phyloP scores from a whole-genome alignment of 2,329 filamentous ascomycete genomes.

The Byssoonygena ceratinophila region DNA sequence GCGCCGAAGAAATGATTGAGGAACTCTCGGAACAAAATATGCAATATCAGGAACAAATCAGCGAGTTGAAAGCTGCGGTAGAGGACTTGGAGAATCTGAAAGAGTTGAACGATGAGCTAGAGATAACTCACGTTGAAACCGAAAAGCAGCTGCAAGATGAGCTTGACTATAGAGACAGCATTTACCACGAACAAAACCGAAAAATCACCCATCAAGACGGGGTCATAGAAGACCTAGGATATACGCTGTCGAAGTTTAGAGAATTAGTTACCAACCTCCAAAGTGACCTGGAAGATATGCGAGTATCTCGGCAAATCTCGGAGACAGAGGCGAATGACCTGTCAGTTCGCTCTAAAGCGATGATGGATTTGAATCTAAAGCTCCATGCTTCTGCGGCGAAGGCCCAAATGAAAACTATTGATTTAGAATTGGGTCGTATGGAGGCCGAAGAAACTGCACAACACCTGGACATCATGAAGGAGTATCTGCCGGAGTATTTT shows the following conservation, averaged over 20 bases:
- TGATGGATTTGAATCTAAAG: slow-evolving; percentile 95
- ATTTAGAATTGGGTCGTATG: slow-evolving; percentile 74
- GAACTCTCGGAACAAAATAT: slow-evolving; percentile 82
- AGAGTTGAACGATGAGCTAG: slow-evolving; percentile 89
- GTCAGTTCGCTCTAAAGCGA: slow-evolving; percentile 74
- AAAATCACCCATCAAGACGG: slow-evolving; percentile 67
- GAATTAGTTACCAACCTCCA: slow-evolving; percentile 80
- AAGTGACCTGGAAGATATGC: slow-evolving; percentile 79
- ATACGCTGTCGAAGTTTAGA: slow-evolving; percentile 77
- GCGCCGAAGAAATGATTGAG: slow-evolving; percentile 88
- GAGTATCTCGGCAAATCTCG: slow-evolving; percentile 80
- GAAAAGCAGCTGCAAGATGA: slow-evolving; percentile 93
- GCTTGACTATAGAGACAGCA: slow-evolving; percentile 72
- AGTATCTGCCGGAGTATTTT: slow-evolving; percentile 80
- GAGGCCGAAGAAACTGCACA: slow-evolving; percentile 82
- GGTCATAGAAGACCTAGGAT: slow-evolving; percentile 74
- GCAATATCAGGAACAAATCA: slow-evolving; percentile 68
- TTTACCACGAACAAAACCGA: slow-evolving; percentile 72
- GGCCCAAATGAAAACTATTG: slow-evolving; percentile 87
- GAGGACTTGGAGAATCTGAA: slow-evolving; percentile 81
- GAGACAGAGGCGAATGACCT: slow-evolving; percentile 89
- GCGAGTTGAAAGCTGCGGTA: slow-evolving; percentile 69
- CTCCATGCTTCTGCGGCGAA: slow-evolving; percentile 82
- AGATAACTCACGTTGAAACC: slow-evolving; percentile 83
- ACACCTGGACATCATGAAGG: slow-evolving; percentile 76